Evolutionary conservation across 768 basidiomycete species (phyloP).

Genomic region (Lyophyllum decastes): DNA sequence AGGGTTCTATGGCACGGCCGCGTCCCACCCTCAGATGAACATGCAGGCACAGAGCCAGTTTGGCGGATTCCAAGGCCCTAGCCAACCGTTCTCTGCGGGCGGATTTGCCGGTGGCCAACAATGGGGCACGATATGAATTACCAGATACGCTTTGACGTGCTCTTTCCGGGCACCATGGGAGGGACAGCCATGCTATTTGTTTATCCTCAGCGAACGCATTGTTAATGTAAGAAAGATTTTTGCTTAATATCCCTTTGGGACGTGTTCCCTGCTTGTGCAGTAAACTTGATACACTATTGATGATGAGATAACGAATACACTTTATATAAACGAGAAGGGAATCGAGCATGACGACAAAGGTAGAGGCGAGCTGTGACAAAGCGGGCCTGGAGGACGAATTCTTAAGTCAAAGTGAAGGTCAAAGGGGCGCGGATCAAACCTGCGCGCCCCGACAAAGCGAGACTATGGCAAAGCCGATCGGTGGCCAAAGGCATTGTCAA

Average conservation of each 20-base stretch:
- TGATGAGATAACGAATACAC: neutral
- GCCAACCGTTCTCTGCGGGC: slow-evolving; percentile 12
- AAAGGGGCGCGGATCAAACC: neutral
- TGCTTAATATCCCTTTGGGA: neutral
- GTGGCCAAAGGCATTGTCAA: neutral
- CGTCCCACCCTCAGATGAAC: slow-evolving; percentile 2
- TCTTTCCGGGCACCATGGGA: neutral
- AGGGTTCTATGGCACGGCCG: neutral
- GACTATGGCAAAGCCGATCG: neutral
- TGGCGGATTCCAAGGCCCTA: slow-evolving; percentile 19
- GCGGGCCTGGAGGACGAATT: neutral
- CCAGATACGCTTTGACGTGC: neutral
- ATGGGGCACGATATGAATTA: slow-evolving; percentile 39
- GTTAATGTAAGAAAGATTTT: neutral
- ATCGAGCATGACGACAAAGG: neutral
- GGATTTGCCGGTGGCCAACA: slow-evolving; percentile 24
- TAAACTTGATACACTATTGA: neutral
- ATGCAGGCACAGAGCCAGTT: slow-evolving; percentile 24
- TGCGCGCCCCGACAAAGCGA: neutral
- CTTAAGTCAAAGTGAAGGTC: neutral
- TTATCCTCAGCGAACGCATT: neutral
- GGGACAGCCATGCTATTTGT: neutral
- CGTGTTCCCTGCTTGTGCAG: neutral
- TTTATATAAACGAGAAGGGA: neutral
- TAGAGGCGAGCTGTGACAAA: neutral